Evolutionary conservation across 2,329 filamentous ascomycete genomes (phyloP), one percentile per base, ranked within the genome.

Genomic region (Epichloe sylvatica): DNA sequence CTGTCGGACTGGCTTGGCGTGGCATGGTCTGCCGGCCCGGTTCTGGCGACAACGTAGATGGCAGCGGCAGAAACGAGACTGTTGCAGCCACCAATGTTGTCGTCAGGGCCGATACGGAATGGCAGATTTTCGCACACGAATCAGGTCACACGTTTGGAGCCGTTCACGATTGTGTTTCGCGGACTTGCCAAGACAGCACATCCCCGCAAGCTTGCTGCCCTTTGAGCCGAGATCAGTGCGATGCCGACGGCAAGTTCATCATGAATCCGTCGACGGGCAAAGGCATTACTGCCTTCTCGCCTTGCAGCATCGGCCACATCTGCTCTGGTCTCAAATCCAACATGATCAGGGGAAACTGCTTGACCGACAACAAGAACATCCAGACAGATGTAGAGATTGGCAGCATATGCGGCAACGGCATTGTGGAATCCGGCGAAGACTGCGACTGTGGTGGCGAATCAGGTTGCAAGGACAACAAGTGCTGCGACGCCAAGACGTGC

Each of bases 41-140:
- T 30, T 73, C 84, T 2, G 72, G 76, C 45, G 69, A 70, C 5
- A 75, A 78, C 19, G 68, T 74, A 40, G 57, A 54, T 30, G 69
- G 67, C 25, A 71, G 71, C 30, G 70, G 70, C 2, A 69, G 67
- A 33, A 78, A 77, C 53, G 85, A 92, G 66, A 86, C 81, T 1
- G 84, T 94, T 33, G 82, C 85, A 19, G 86, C 86, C 34, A 83
- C 91, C 53, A 97, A 96, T 62, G 86, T 98, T 1, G 88, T 98
- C 21, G 82, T 92, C 25, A 80, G 80, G 55, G 94, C 88, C 0
- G 75, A 78, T 21, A 84, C 80, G 3, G 90, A 95, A 63, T 97
- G 91, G 91, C 89, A 96, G 64, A 85, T 97, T 51, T 87, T 97
- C 66, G 91, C 91, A 33, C 91, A 97, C 63, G 91, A 97, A 67